phyloP scores from a whole-genome alignment of 2,329 filamentous ascomycete species.

The Cryoendolithus antarcticus region DNA sequence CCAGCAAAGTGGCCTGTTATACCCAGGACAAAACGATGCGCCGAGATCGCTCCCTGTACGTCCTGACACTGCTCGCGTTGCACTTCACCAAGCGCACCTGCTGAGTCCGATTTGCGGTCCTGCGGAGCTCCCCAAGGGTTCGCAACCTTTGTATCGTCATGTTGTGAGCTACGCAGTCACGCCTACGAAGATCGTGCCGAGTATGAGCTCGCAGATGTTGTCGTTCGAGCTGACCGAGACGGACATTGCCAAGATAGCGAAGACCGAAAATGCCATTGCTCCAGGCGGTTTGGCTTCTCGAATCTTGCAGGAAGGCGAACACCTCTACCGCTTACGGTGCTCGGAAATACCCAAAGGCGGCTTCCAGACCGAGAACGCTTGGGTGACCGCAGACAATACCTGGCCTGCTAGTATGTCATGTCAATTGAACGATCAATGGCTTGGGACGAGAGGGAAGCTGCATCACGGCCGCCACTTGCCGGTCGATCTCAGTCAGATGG shows the following conservation, averaged over 20 bases:
- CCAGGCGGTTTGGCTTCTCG: conserved; percentile 7
- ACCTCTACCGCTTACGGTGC: conserved; percentile 58
- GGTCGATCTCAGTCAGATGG: conserved; percentile 54
- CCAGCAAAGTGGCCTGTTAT: no score
- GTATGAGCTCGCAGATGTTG: no score
- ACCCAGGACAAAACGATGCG: conserved; percentile 3
- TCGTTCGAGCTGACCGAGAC: no score
- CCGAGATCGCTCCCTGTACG: conserved; percentile 26
- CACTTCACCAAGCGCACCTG: conserved; percentile 48
- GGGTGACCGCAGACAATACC: conserved; percentile 49
- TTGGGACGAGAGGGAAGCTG: conserved; percentile 52
- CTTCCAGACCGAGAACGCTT: conserved; percentile 37
- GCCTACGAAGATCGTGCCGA: conserved; percentile 28
- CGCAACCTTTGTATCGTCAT: conserved; percentile 41
- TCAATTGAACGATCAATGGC: conserved; percentile 46
- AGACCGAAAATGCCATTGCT: no score
- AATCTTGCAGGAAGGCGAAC: conserved; percentile 38
- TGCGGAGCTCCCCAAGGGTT: conserved; percentile 1
- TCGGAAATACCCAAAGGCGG: conserved; percentile 31
- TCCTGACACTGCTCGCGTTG: conserved; percentile 34
- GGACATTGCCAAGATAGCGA: no score
- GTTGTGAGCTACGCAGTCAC: conserved; percentile 39
- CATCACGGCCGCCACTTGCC: conserved; percentile 67
- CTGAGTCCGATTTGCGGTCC: conserved; percentile 36
- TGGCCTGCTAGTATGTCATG: conserved; percentile 66